Base-by-base conservation (phyloP, 2,329 filamentous ascomycete species). In the Xylariaceae sp. region DNA sequence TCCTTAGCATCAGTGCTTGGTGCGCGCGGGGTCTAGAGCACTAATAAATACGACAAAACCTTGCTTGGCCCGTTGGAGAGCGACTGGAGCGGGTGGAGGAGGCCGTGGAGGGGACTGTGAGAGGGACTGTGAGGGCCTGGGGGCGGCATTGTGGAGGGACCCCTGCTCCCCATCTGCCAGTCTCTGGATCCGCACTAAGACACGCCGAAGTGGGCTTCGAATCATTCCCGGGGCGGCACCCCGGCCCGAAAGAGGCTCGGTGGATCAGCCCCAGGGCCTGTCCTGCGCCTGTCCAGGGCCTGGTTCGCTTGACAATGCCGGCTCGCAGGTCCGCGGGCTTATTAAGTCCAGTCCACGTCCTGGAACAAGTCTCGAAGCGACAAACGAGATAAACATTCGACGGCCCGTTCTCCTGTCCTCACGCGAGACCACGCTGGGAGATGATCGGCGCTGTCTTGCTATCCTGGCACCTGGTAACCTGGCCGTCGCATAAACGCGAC, bases 21-120 rank as follows among this genome's bases (percentile, higher is more conserved):
- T 63, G 57, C 37, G 68, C 69, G 71, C 69, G 71, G 71, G 71
- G 71, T 70, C 59, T 59, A 61, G 62, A 70, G 65, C 69, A 63
- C 58, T 69, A 67, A 65, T 66, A 66, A 66, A 66, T 66, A 66
- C 41, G 53, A 52, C 39, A 18, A 9, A 51, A 55, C 10, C 60
- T 62, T 61, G 60, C 30, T 56, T 49, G 47, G 15, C 18, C 17
- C 17, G 17, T 57, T 58, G 60, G 57, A 55, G 53, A 58, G 58
- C 4, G 23, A 30, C 23, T 30, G 23, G 23, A 30, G 5, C 23
- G 23, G 23, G 23, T 30, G 23, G 23, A 30, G 23, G 23, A 30
- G 23, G 5, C 23, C 23, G 23, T 30, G 23, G 23, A 30, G 23
- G 23, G 23, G 23, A 30, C 23, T 30, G 23, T 30, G 23, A 5